Evolutionary conservation across 2,329 filamentous ascomycete species (phyloP).

Genomic region (Diaporthe helianthi): DNA sequence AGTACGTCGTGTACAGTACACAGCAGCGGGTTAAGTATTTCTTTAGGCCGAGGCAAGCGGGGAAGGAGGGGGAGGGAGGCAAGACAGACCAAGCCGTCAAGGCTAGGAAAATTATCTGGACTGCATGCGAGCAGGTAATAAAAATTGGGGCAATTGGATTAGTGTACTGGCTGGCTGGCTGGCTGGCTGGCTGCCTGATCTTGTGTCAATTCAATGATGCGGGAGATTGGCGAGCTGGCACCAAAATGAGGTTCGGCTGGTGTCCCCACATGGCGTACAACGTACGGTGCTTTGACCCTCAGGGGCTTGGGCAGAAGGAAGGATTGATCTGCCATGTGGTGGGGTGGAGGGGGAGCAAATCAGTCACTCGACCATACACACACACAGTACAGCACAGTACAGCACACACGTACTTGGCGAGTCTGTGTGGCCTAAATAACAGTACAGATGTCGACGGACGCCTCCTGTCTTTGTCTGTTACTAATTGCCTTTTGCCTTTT

Average conservation of each 20-base stretch:
- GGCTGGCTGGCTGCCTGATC: constrained; percentile 12
- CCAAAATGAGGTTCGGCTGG: constrained; percentile 17
- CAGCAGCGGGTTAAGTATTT: too few relatives aligned
- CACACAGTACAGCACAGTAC: too few relatives aligned
- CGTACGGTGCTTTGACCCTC: constrained; percentile 19
- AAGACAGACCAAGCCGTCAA: neutral
- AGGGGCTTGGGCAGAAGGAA: constrained; percentile 5
- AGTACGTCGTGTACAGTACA: too few relatives aligned
- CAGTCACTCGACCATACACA: too few relatives aligned
- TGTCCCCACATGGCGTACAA: constrained; percentile 18
- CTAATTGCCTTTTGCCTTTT: neutral
- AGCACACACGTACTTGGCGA: too few relatives aligned
- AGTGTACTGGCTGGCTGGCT: too few relatives aligned
- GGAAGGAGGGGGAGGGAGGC: neutral
- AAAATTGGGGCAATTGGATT: too few relatives aligned
- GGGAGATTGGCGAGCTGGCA: constrained; percentile 19
- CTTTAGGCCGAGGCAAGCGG: constrained; percentile 12
- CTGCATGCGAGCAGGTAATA: too few relatives aligned
- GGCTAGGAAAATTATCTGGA: too few relatives aligned
- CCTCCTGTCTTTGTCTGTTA: too few relatives aligned
- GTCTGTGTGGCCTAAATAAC: neutral
- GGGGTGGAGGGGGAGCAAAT: too few relatives aligned
- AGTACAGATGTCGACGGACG: too few relatives aligned
- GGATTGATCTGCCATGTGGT: neutral
- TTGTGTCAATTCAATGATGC: constrained; percentile 6